Evolutionary conservation across 139 green algal genomes (phyloP).

Genomic region (Tetradesmus obliquus): DNA sequence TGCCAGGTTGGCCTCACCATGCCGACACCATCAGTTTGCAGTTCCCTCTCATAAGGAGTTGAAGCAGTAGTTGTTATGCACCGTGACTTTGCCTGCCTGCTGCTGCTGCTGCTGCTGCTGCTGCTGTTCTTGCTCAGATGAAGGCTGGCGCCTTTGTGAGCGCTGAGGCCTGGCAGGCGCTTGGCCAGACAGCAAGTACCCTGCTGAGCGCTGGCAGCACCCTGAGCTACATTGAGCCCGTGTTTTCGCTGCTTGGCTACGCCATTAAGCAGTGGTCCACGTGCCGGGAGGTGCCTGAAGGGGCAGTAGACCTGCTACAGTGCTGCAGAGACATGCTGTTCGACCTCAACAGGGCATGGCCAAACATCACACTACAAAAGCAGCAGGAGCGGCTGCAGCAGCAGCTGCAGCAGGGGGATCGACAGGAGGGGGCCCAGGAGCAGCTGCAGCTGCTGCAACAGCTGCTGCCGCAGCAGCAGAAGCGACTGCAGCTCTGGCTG

Average conservation of each 20-base stretch:
- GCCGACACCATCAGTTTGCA: too few relatives aligned
- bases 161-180: background rate
- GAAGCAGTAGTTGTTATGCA: too few relatives aligned
- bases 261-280: constrained; percentile 25
- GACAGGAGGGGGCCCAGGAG: too few relatives aligned
- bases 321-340: background rate
- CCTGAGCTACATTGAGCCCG: background rate
- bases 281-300: background rate
- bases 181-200: background rate
- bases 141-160: background rate
- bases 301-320: background rate
- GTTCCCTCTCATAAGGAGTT: too few relatives aligned
- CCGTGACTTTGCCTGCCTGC: background rate
- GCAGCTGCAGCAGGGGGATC: too few relatives aligned
- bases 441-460: background rate
- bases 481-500: background rate
- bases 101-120: background rate
- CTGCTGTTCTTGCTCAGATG: background rate
- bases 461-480: background rate
- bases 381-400: too few relatives aligned
- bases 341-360: background rate
- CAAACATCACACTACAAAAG: background rate
- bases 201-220: background rate
- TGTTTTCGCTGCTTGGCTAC: background rate
- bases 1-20: too few relatives aligned